A percentile compares a stretch with the other conserved stretches of the same genome.
These are phyloP conservation scores for Calendula officinalis DNA, from an alignment of 129 eudicot genomes.

Conservation along the genomic window DNA sequence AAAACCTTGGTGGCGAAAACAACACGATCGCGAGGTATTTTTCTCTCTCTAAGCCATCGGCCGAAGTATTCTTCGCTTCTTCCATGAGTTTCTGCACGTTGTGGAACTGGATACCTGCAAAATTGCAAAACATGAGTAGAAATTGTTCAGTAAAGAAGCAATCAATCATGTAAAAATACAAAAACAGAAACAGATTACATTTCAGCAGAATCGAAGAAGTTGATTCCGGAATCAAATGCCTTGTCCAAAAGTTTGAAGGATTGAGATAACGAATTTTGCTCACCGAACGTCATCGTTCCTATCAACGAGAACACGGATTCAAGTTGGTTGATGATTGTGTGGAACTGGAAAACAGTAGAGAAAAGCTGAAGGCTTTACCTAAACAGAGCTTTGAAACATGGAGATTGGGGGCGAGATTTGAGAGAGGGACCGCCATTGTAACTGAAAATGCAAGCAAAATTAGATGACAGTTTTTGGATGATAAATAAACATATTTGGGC, in stretches of 20 bases:
- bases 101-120: slow-evolving; percentile 96
- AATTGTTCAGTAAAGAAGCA: not conserved
- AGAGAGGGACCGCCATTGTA: slow-evolving; percentile 58
- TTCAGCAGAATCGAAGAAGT: slow-evolving; percentile 96
- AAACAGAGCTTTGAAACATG: slow-evolving; percentile 80
- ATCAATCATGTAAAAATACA: not conserved
- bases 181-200: slow-evolving; percentile 39
- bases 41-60: slow-evolving; percentile 66
- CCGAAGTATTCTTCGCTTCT: slow-evolving; percentile 91
- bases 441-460: not conserved
- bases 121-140: not conserved
- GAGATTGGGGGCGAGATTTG: slow-evolving; percentile 66
- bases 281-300: slow-evolving; percentile 95
- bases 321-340: not conserved
- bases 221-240: slow-evolving; percentile 82
- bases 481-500: too few relatives aligned
- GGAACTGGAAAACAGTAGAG: not conserved
- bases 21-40: slow-evolving; percentile 64
- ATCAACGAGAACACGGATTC: slow-evolving; percentile 2
- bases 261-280: slow-evolving; percentile 65
- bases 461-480: too few relatives aligned
- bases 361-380: slow-evolving; percentile 31
- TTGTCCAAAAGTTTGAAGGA: slow-evolving; percentile 74
- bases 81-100: slow-evolving; percentile 83
- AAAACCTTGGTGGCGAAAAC: slow-evolving; percentile 86